These are phyloP conservation scores for Neophaeococcomyces mojaviensis DNA, from an alignment of 2,329 filamentous ascomycete genomes.

Conservation along the genomic window DNA sequence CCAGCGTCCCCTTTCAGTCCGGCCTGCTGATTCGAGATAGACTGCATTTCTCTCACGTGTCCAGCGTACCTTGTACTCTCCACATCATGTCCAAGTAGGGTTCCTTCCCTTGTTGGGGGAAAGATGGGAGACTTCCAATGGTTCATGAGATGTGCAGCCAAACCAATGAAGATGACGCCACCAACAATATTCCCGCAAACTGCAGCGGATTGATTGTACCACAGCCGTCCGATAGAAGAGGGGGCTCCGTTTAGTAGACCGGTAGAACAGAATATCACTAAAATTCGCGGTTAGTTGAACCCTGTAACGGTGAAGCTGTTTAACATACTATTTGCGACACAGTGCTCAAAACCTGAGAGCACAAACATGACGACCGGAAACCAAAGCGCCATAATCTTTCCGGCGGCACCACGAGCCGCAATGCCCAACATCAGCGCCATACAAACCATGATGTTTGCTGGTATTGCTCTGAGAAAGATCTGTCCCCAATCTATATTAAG, in stretches of 20 bases:
- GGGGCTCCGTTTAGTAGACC: constrained; percentile 4
- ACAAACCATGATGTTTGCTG: constrained; percentile 5
- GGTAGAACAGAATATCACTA: constrained; percentile 3
- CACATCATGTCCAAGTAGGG: constrained; percentile 1
- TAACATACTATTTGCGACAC: constrained; percentile 6
- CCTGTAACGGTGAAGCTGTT: neutral
- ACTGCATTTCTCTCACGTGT: too few species aligned
- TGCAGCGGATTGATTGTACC: constrained; percentile 9
- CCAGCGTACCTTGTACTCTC: constrained; percentile 5
- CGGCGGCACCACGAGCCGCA: neutral
- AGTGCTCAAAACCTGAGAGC: constrained; percentile 1
- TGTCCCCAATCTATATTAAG: neutral
- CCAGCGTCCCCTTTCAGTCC: too few species aligned
- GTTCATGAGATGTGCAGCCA: constrained; percentile 4
- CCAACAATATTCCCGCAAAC: constrained; percentile 3
- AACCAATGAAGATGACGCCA: constrained; percentile 4
- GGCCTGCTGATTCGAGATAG: too few species aligned
- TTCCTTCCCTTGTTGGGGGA: neutral
- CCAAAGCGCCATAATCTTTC: constrained; percentile 4
- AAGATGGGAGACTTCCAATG: constrained; percentile 4
- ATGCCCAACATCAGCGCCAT: neutral
- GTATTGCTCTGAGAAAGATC: neutral
- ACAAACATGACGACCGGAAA: constrained; percentile 7
- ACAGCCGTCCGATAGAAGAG: constrained; percentile 1
- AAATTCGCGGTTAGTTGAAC: neutral